Evolutionary conservation across 495 filamentous ascomycete species (phyloP), one percentile per base, ranked within the genome.

Genomic region (Aspergillus egyptiacus): DNA sequence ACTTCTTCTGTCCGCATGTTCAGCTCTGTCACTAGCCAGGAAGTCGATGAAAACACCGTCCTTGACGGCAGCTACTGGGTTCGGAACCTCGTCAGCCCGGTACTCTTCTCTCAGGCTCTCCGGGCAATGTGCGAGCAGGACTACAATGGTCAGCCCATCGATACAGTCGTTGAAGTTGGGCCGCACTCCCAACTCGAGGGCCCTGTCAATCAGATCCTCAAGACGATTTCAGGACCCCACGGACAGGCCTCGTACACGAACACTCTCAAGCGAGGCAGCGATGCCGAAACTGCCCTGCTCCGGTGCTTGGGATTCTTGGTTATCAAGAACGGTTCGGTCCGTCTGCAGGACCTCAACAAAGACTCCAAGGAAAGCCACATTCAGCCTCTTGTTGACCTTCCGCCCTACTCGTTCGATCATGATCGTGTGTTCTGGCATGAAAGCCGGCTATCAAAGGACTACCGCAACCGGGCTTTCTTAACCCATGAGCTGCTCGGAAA

Each of bases 341-440:
- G 19, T 23, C 46, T 48, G 3, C 34, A 33, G 17, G 34, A 46
- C 15, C 47, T 50, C 3, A 50, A 50, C 22, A 50, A 50, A 22
- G 30, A 34, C n/a, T 33, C 47, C 14, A 50, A 52, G 10, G 50
- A 52, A 5, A 35, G 35, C 6, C 13, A 46, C 0, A 35, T 40
- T 2, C 31, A 46, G 9, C 17, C 31, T 3, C 11, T 53, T n/a
- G 43, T 43, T 38, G 64, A 40, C 9, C 60, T 82, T 0, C 78
- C 78, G 0, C 24, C 62, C 0, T 81, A 81, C 40, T 46, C 43
- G 0, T 83, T 73, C 73, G 55, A 75, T 23, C 77, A 80, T 44
- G 48, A 55, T 0, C 48, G 51, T 1, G 2, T 30, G 0, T 63
- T 69, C 51, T 77, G 73, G 72, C 33, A 64, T 23, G 76, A 79